Evolutionary conservation across 148 eudicot genomes (phyloP).

Genomic region (Euryodendron excelsum): DNA sequence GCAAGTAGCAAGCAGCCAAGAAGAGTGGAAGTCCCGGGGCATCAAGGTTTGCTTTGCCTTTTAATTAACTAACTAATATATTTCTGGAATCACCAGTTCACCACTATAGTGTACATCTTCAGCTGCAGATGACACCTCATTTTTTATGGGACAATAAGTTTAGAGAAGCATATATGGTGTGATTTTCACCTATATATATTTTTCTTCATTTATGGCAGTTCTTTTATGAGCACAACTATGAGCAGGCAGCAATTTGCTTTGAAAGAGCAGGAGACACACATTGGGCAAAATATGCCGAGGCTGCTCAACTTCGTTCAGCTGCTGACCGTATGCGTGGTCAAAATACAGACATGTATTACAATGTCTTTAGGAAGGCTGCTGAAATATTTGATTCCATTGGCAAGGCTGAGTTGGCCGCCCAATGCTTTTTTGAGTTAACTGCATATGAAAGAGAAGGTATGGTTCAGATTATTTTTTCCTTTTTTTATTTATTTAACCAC

Average conservation of each 20-base stretch:
- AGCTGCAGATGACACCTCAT: too few relatives aligned
- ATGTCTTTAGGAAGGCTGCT: slow-evolving; percentile 43
- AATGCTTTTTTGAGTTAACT: slow-evolving; percentile 28
- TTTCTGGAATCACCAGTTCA: too few relatives aligned
- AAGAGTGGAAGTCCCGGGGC: slow-evolving; percentile 51
- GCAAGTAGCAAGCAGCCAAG: slow-evolving; percentile 45
- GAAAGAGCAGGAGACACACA: slow-evolving; percentile 54
- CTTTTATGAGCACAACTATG: slow-evolving; percentile 42
- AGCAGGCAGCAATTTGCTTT: slow-evolving; percentile 53
- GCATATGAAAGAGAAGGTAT: slow-evolving; percentile 43
- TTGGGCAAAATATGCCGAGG: slow-evolving; percentile 45
- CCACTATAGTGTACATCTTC: too few relatives aligned
- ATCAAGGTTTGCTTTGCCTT: slow-evolving; percentile 31
- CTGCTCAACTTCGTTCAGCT: slow-evolving; percentile 34
- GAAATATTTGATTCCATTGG: slow-evolving; percentile 46
- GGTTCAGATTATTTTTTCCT: background rate
- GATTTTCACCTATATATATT: background rate
- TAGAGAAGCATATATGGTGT: too few relatives aligned
- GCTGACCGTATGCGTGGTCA: slow-evolving; percentile 23
- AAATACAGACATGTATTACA: slow-evolving; percentile 30
- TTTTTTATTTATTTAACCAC: background rate
- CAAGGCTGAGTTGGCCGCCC: slow-evolving; percentile 32
- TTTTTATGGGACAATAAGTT: background rate
- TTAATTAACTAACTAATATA: too few relatives aligned
- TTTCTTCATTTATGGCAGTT: slow-evolving; percentile 31